A percentile compares a stretch with the other conserved stretches of the same genome.
Evolutionary conservation across 768 basidiomycete species (phyloP).

Genomic region (Phallus indusiatus): DNA sequence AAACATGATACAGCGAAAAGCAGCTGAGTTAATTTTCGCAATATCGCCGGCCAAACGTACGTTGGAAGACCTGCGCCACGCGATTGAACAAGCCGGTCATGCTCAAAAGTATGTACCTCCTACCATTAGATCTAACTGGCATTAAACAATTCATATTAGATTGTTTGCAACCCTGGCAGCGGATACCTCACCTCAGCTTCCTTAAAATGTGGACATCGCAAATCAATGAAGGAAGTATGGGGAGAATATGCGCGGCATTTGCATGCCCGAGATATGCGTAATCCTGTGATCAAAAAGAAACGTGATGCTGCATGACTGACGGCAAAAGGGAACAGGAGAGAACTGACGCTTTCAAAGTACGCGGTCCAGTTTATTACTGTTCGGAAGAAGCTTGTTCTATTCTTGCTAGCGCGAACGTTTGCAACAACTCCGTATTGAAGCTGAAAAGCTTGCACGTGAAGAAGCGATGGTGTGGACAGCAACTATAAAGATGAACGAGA

Average conservation of each 20-base stretch:
- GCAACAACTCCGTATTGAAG: conserved; percentile 58
- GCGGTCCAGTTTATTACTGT: conserved; percentile 15
- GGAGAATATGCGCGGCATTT: conserved; percentile 80
- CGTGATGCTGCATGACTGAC: conserved; percentile 67
- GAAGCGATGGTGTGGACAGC: conserved; percentile 72
- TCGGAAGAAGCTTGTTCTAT: conserved; percentile 5
- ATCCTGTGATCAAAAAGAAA: conserved; percentile 60
- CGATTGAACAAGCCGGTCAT: conserved; percentile 71
- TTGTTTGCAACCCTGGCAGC: conserved; percentile 77
- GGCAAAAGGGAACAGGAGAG: conserved; percentile 74
- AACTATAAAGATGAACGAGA: conserved; percentile 51
- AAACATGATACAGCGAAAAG: conserved; percentile 21
- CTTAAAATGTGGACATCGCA: conserved; percentile 81
- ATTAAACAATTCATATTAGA: conserved; percentile 37
- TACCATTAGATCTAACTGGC: no score
- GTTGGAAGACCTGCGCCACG: conserved; percentile 67
- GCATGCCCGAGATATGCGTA: conserved; percentile 59
- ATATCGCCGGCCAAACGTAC: conserved; percentile 68
- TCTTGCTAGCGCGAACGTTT: conserved; percentile 42
- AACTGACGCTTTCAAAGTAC: conserved; percentile 56
- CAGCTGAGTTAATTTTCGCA: conserved; percentile 66
- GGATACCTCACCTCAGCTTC: conserved; percentile 59
- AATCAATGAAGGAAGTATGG: conserved; percentile 88
- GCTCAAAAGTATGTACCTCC: conserved; percentile 66
- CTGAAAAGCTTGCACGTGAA: conserved; percentile 72